Conservation (phyloP, 768 basidiomycete genomes). For the Lentinula aciculospora region DNA sequence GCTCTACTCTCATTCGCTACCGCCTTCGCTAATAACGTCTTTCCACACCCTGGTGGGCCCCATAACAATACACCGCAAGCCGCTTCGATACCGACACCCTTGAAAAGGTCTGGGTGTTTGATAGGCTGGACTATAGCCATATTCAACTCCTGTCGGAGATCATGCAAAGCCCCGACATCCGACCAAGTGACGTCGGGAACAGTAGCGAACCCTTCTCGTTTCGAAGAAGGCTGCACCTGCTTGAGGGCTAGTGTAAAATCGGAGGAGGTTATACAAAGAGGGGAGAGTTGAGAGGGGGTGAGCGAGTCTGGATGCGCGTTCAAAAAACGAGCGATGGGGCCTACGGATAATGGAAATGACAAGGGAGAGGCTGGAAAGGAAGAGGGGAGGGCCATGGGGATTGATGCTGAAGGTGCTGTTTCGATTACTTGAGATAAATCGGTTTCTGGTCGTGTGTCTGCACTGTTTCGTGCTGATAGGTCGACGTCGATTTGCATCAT, state of each 20-base stretch:
- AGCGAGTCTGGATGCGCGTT: constrained; percentile 80
- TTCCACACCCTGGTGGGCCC: constrained; percentile 99
- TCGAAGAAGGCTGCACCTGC: constrained; percentile 91
- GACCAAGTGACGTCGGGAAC: constrained; percentile 95
- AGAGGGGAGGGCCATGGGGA: too few relatives aligned
- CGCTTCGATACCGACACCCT: constrained; percentile 81
- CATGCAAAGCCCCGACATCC: constrained; percentile 89
- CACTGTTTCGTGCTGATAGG: too few relatives aligned
- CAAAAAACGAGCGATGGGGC: constrained; percentile 88
- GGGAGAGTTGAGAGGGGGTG: constrained; percentile 69
- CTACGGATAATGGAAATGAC: constrained; percentile 35
- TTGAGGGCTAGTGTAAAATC: constrained; percentile 84
- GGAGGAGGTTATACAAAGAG: constrained; percentile 71
- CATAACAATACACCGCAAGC: constrained; percentile 94
- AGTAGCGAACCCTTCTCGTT: constrained; percentile 96
- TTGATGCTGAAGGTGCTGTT: too few relatives aligned
- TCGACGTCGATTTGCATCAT: constrained; percentile 38
- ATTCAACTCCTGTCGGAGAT: constrained; percentile 83
- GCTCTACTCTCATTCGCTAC: constrained; percentile 95
- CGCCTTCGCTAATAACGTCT: constrained; percentile 95
- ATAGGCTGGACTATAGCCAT: constrained; percentile 99
- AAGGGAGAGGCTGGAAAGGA: constrained; percentile 9
- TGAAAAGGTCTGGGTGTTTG: constrained; percentile 83
- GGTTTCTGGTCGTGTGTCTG: too few relatives aligned
- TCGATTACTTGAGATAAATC: too few relatives aligned